A percentile compares a stretch with the other conserved stretches of the same genome.
These are phyloP conservation scores for Penicillium sclerotiorum DNA, from an alignment of 2,329 filamentous ascomycete genomes.

Conservation along the genomic window DNA sequence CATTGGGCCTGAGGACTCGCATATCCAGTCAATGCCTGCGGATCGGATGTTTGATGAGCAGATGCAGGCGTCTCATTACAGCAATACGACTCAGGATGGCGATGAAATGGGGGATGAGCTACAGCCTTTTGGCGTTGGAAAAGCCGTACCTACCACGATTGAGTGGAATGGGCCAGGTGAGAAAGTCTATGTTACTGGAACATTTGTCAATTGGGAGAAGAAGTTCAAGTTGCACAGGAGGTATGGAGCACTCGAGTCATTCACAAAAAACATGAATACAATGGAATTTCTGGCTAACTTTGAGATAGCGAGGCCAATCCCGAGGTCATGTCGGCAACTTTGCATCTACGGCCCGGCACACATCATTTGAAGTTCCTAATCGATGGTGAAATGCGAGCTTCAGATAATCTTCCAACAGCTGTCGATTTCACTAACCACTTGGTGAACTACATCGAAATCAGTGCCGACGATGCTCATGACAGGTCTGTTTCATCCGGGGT, in stretches of 20 bases:
- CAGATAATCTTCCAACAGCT: constrained; percentile 83
- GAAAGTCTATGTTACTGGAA: constrained; percentile 94
- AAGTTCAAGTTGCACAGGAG: constrained; percentile 85
- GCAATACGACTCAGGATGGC: constrained; percentile 62
- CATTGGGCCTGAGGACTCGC: constrained; percentile 67
- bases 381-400: constrained; percentile 89
- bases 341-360: constrained; percentile 87
- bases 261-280: not conserved
- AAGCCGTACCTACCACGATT: constrained; percentile 79
- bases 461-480: constrained; percentile 65
- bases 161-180: constrained; percentile 84
- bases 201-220: constrained; percentile 95
- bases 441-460: constrained; percentile 97
- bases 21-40: constrained; percentile 49
- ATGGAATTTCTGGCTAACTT: constrained; percentile 21
- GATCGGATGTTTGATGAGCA: constrained; percentile 51
- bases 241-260: constrained; percentile 59
- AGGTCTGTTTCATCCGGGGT: constrained; percentile 40
- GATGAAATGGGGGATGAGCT: constrained; percentile 79
- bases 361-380: constrained; percentile 97
- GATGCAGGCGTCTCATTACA: constrained; percentile 59
- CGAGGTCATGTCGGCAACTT: constrained; percentile 71
- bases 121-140: constrained; percentile 66
- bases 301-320: constrained; percentile 45
- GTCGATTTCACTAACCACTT: constrained; percentile 98